Base-by-base conservation (phyloP, 106 monocot species). In the Dendrobium chrysotoxum region DNA sequence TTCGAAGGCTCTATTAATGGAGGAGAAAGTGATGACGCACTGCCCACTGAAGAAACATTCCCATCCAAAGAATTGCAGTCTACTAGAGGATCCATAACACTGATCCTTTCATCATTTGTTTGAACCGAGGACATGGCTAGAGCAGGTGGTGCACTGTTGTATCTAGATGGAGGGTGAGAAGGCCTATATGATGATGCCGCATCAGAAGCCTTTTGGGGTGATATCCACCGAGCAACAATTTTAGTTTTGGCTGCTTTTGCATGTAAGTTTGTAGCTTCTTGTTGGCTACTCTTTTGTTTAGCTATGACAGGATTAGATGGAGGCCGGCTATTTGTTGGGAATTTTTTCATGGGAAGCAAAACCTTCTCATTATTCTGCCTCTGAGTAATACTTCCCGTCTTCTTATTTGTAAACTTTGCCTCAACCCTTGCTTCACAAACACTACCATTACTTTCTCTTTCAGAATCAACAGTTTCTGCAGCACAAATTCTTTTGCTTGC, bases 121-220 rank as follows among this genome's bases (percentile, higher is more conserved):
- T 78, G 76, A 79, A 77, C 72, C 75, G 81, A 75, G 55, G 82
- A 81, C 79, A 84, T 82, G 25, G 88, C 90, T 40, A 93, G 75
- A 81, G 86, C 92, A 79, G 97, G 82, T 38, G 95, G 98, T 50
- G 91, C 80, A 82, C 95, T 98, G 65, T 91, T 88, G 72, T 98
- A 93, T 79, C 98, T 89, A 28, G 95, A 92, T 73, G 98, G 95
- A 77, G 91, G 98, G 81, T 95, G 87, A 53, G 84, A 86, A 73
- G 94, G 89, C 28, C 81, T 71, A 80, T 88, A 72, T 61, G 92
- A 85, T 68, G 85, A 85, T 47, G 78, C 80, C 71, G 89, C 85
- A 83, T 83, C 82, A 45, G 94, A 92, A 15, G 45, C 75, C 79
- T 88, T 95, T 39, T 85, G 89, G 26, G 91, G 92, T 38, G 92